Evolutionary conservation across 75 land plant genomes (phyloP).

Genomic region (Picea glauca): DNA sequence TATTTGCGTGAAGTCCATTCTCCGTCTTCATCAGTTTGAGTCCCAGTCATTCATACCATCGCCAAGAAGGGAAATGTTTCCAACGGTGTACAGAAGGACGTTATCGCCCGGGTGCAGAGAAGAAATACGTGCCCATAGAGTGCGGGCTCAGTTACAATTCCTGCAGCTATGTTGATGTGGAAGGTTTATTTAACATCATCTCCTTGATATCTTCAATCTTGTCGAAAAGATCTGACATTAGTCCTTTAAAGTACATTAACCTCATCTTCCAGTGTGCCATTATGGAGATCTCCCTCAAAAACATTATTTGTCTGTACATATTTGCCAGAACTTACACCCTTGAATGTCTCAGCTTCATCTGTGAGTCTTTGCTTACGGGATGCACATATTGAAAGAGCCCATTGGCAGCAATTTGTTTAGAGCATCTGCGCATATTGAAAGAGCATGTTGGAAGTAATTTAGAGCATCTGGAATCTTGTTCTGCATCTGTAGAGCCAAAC

Average conservation of each 20-base stretch:
- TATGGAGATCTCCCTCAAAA: constrained; percentile 5
- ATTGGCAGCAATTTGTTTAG: constrained; percentile 55
- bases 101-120: no score
- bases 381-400: constrained; percentile 74
- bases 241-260: constrained; percentile 67
- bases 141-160: no score
- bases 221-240: constrained; percentile 63
- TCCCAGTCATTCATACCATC: no score
- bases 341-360: constrained; percentile 28
- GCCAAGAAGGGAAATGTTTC: no score
- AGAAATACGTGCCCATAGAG: no score
- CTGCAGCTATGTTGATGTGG: no score
- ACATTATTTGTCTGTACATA: constrained; percentile 15
- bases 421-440: constrained; percentile 80
- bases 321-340: constrained; percentile 12
- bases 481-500: constrained; percentile 74
- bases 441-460: constrained; percentile 68
- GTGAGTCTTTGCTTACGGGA: constrained; percentile 60
- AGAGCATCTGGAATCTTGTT: constrained; percentile 69
- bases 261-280: constrained; percentile 34
- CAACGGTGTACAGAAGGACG: no score
- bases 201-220: constrained; percentile 84
- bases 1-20: no score
- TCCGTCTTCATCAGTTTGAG: no score
- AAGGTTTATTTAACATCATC: constrained; percentile 42